Base-by-base conservation (phyloP, 2,329 filamentous ascomycete genomes). In the Aspergillus hiratsukae region DNA sequence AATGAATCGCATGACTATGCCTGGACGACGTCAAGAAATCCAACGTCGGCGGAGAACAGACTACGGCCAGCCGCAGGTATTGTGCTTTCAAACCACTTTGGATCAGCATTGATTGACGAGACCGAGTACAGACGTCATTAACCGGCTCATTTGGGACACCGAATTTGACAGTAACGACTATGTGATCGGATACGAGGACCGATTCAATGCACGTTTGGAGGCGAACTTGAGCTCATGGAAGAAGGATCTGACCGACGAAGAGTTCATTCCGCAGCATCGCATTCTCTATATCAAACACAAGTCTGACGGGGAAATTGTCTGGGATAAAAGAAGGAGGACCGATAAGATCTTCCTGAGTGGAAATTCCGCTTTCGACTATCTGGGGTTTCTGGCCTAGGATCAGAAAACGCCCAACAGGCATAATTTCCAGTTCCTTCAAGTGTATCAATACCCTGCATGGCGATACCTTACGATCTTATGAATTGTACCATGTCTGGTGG, bases 211-310 rank as follows among this genome's bases (percentile, higher is more conserved):
- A 0, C 71, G 77, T 21, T 72, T 77, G 55, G 81, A 83, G 67
- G 75, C 76, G 10, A 63, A 69, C 8, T 66, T 82, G 3, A 72
- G 75, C 48, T 72, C 70, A n/a, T 83, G 81, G 81, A 80, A 81
- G 62, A 76, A 72, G 19, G 80, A 82, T 49, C 75, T 76, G 31
- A 83, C 81, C 9, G 69, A 83, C 28, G 80, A 83, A 57, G 81
- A 83, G 49, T 83, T 83, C 55, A 82, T 83, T 55, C 81, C 81
- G 3, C 76, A 79, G 60, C 80, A 83, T 68, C 75, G 81, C 2
- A 78, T 84, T 19, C 57, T 80, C 54, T 79, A 81, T 58, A 78
- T 83, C 60, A 78, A 75, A 59, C 72, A 72, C 58, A 69, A 65
- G 31, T 64, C 63, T 5, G 63, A 72, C 49, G 74, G 69, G 19